Conservation (phyloP, 2,329 filamentous ascomycete genomes). For the Parastagonospora avenae region DNA sequence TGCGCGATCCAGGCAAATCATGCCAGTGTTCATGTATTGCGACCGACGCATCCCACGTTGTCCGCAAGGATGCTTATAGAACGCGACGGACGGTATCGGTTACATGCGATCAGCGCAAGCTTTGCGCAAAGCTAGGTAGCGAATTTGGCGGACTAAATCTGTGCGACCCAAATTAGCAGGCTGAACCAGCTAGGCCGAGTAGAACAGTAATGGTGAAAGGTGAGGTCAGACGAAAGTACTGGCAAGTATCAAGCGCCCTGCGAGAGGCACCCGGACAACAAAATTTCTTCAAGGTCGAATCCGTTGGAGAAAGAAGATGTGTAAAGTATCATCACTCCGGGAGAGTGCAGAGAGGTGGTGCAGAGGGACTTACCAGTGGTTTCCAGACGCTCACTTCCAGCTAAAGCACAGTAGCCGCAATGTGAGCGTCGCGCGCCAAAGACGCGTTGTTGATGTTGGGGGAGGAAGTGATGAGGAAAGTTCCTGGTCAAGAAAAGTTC, state of each 20-base stretch:
- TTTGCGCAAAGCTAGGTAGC: background rate
- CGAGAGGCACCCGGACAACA: constrained; percentile 67
- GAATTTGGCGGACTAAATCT: background rate
- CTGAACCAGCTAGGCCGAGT: constrained; percentile 4
- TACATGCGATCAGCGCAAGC: background rate
- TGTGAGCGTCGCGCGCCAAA: background rate
- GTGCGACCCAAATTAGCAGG: constrained; percentile 14
- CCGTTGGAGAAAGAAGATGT: constrained; percentile 86
- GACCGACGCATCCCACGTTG: too few species aligned
- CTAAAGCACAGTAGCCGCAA: background rate
- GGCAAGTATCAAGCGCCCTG: constrained; percentile 84
- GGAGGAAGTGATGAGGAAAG: background rate
- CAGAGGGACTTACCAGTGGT: constrained; percentile 23
- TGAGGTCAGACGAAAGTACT: constrained; percentile 80
- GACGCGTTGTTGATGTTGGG: constrained; percentile 11
- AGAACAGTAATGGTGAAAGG: constrained; percentile 1
- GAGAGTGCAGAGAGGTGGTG: constrained; percentile 13
- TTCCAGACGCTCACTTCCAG: background rate
- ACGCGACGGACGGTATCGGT: background rate
- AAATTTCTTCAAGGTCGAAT: constrained; percentile 84
- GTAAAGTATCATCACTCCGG: constrained; percentile 74
- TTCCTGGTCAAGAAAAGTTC: background rate
- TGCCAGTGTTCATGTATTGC: too few species aligned
- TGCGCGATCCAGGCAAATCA: too few species aligned
- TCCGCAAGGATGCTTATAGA: too few species aligned